These are phyloP conservation scores for Diaporthe aspalathi DNA, from an alignment of 2,329 filamentous ascomycete genomes.

Conservation along the genomic window DNA sequence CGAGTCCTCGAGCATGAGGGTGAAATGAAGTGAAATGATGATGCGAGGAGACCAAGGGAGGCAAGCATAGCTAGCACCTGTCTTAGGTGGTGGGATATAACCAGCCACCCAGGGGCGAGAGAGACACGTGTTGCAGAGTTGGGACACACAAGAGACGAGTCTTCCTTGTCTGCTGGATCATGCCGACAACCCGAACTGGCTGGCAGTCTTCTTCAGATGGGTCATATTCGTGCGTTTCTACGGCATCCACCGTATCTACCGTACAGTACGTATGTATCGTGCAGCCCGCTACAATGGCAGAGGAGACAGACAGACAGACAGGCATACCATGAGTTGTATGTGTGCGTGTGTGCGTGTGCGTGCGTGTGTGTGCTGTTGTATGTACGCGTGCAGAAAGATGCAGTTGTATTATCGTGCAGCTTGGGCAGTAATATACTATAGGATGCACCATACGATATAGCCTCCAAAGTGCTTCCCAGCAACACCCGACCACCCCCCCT, in stretches of 20 bases:
- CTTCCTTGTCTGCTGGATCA: conserved; percentile 4
- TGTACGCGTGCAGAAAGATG: neutral
- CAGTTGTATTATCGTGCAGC: neutral
- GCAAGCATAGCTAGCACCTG: neutral
- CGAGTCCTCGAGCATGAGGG: neutral
- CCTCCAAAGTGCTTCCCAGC: conserved; percentile 11
- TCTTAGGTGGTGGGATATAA: neutral
- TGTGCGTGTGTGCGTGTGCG: too few relatives aligned
- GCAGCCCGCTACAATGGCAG: too few relatives aligned
- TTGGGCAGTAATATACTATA: conserved; percentile 19
- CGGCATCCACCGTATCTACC: neutral
- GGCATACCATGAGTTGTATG: too few relatives aligned
- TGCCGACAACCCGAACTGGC: too few relatives aligned
- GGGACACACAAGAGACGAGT: neutral
- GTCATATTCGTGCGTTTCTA: too few relatives aligned
- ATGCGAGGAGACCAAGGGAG: neutral
- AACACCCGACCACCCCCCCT: neutral
- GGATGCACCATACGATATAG: neutral
- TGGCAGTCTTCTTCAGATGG: too few relatives aligned
- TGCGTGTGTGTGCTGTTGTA: too few relatives aligned
- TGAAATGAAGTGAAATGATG: neutral
- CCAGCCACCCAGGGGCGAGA: neutral
- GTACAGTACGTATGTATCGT: too few relatives aligned
- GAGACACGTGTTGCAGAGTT: conserved; percentile 17
- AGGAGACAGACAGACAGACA: too few relatives aligned